phyloP scores from a whole-genome alignment of 805 yeast species.

The Monosporozyma aerobia region DNA sequence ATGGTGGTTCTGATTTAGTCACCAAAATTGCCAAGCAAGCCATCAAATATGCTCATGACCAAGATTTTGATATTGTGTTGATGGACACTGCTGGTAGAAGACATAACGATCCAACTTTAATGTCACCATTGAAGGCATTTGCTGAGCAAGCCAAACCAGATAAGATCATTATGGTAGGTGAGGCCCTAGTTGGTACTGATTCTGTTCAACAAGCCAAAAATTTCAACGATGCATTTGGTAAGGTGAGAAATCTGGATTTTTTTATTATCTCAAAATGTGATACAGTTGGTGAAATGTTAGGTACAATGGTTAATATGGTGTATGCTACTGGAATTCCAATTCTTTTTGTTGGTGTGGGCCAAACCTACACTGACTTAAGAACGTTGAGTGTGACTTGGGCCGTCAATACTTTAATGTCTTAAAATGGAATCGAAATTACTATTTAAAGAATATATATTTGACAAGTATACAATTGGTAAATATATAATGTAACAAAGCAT shows the following conservation, averaged over 20 bases:
- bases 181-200: slow-evolving; percentile 95
- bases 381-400: slow-evolving; percentile 89
- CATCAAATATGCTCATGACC: slow-evolving; percentile 62
- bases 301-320: slow-evolving; percentile 96
- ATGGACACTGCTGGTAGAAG: slow-evolving; percentile 98
- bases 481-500: background rate
- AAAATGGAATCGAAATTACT: slow-evolving; percentile 1
- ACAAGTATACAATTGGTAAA: background rate
- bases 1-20: slow-evolving; percentile 91
- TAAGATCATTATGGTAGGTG: slow-evolving; percentile 97
- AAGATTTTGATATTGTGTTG: slow-evolving; percentile 72
- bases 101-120: slow-evolving; percentile 85
- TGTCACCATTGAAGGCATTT: slow-evolving; percentile 92
- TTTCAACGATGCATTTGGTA: slow-evolving; percentile 89
- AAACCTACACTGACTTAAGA: slow-evolving; percentile 88
- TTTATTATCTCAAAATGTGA: slow-evolving; percentile 92
- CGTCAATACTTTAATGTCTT: slow-evolving; percentile 71
- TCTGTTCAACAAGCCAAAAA: slow-evolving; percentile 92
- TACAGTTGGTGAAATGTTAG: slow-evolving; percentile 93
- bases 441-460: background rate
- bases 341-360: slow-evolving; percentile 92
- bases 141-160: slow-evolving; percentile 95
- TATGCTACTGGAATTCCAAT: slow-evolving; percentile 94
- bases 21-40: slow-evolving; percentile 91
- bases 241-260: slow-evolving; percentile 69